Evolutionary conservation across 106 monocot species (phyloP).

Genomic region (Amphibolis antarctica): DNA sequence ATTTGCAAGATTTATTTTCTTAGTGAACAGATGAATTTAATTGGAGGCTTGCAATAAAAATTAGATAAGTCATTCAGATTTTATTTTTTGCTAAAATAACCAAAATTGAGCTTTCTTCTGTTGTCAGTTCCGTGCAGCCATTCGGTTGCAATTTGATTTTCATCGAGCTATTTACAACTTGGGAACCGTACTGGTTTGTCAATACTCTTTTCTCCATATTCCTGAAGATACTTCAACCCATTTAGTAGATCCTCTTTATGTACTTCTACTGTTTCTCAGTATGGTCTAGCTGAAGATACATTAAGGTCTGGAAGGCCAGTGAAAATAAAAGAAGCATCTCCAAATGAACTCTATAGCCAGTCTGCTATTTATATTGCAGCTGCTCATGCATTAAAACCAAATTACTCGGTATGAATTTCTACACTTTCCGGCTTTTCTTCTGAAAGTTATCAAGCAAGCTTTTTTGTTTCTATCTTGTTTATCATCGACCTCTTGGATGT

Average conservation of each 20-base stretch:
- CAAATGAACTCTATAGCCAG: conserved; percentile 85
- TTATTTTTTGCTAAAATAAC: too few species aligned
- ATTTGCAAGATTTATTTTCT: too few species aligned
- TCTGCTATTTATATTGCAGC: conserved; percentile 98
- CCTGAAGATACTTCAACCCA: background rate
- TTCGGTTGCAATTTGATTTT: conserved; percentile 95
- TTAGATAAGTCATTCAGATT: too few species aligned
- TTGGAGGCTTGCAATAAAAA: too few species aligned
- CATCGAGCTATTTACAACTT: conserved; percentile 99
- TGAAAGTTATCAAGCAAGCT: background rate
- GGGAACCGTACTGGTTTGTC: conserved; percentile 84
- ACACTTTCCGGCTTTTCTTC: conserved; percentile 1
- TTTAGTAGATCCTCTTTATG: background rate
- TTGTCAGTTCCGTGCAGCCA: conserved; percentile 90
- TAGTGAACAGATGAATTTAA: too few species aligned
- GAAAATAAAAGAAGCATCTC: conserved; percentile 61
- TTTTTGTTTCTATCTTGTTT: too few species aligned
- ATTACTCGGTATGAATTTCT: conserved; percentile 54
- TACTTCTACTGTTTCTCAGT: conserved; percentile 34
- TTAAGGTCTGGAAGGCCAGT: conserved; percentile 62
- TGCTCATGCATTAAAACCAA: conserved; percentile 96
- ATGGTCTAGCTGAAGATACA: conserved; percentile 93
- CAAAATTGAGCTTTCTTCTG: background rate
- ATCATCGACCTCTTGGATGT: background rate
- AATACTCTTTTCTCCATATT: background rate